Evolutionary conservation across 164 flowering plant genomes (phyloP).

Genomic region (Chloranthus sessilifolius): DNA sequence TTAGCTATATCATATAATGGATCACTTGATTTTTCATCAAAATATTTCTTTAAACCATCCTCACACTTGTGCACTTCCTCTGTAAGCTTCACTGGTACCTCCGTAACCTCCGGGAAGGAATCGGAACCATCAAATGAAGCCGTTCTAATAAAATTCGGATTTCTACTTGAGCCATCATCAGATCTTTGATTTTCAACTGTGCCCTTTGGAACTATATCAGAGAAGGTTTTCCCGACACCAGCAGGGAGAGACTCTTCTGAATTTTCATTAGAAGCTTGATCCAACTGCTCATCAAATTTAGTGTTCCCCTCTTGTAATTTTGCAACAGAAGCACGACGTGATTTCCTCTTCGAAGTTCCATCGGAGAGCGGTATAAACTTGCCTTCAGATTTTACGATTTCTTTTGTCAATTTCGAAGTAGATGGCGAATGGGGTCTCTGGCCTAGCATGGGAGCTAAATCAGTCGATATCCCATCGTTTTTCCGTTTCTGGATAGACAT

Average conservation of each 20-base stretch:
- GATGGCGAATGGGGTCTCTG: background rate
- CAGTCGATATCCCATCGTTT: background rate
- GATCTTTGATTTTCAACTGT: slow-evolving; percentile 8
- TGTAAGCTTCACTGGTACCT: too few species aligned
- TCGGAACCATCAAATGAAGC: too few species aligned
- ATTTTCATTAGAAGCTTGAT: background rate
- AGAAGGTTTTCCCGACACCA: background rate
- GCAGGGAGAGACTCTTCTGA: background rate
- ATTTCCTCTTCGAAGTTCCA: background rate
- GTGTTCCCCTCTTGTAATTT: background rate
- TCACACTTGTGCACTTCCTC: too few species aligned
- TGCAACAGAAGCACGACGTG: too few species aligned
- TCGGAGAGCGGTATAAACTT: background rate
- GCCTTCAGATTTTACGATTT: background rate
- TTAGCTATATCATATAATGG: background rate
- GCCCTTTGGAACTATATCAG: slow-evolving; percentile 9
- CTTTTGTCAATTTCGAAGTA: too few species aligned
- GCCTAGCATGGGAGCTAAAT: slow-evolving; percentile 1
- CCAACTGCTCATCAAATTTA: background rate
- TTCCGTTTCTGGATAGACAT: slow-evolving; percentile 1
- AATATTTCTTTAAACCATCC: too few species aligned
- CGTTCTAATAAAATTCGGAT: slow-evolving; percentile 5
- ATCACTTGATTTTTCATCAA: too few species aligned
- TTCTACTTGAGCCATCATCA: slow-evolving; percentile 12
- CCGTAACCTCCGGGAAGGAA: too few species aligned